Evolutionary conservation across 2,329 filamentous ascomycete genomes (phyloP).

Genomic region (Dactylellina leptospora): DNA sequence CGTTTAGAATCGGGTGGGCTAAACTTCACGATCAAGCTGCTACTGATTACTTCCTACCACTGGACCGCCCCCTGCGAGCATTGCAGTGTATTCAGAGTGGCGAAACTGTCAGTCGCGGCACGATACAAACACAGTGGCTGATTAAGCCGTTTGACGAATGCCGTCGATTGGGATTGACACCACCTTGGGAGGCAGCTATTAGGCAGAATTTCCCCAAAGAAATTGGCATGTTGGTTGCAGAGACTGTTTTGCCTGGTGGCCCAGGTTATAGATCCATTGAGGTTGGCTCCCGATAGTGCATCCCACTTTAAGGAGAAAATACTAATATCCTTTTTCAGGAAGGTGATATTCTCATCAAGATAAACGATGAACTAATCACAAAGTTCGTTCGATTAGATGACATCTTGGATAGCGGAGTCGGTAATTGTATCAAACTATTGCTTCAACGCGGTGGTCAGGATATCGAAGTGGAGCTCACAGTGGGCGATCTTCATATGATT

Average conservation of each 20-base stretch:
- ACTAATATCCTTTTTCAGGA: slow-evolving; percentile 63
- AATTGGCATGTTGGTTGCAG: slow-evolving; percentile 95
- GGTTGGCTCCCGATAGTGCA: slow-evolving; percentile 40
- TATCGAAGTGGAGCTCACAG: slow-evolving; percentile 81
- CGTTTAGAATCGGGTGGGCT: neutral
- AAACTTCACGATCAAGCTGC: slow-evolving; percentile 68
- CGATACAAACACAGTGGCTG: slow-evolving; percentile 97
- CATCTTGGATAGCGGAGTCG: slow-evolving; percentile 88
- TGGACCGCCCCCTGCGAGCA: slow-evolving; percentile 88
- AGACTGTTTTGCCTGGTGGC: slow-evolving; percentile 90
- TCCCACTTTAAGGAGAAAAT: neutral
- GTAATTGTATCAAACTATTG: slow-evolving; percentile 77
- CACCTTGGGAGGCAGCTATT: slow-evolving; percentile 85
- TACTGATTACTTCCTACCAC: slow-evolving; percentile 94
- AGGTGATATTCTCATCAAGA: slow-evolving; percentile 89
- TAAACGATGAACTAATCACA: slow-evolving; percentile 91
- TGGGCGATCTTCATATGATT: slow-evolving; percentile 90
- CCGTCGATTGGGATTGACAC: slow-evolving; percentile 81
- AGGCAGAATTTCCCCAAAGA: slow-evolving; percentile 86
- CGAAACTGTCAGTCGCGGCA: slow-evolving; percentile 81
- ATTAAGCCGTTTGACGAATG: slow-evolving; percentile 98
- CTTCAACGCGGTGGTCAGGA: slow-evolving; percentile 90
- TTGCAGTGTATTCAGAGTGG: slow-evolving; percentile 83
- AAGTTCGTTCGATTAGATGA: slow-evolving; percentile 92
- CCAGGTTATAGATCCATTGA: slow-evolving; percentile 87